phyloP scores from a whole-genome alignment of 1,284 basidiomycete species.

The Ustilago trichophora region DNA sequence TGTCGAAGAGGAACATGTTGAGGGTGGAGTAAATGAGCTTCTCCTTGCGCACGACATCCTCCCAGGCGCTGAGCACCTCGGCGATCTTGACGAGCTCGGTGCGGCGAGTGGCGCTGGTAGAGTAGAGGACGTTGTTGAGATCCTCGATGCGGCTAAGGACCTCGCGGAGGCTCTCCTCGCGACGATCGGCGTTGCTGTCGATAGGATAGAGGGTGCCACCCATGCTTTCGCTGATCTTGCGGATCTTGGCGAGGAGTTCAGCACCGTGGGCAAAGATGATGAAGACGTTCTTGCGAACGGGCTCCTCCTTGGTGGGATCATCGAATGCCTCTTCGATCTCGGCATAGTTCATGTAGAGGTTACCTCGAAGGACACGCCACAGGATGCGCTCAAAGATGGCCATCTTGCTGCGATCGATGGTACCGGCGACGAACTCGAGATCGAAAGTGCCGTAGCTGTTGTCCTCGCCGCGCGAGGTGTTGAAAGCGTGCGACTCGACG shows the following conservation, averaged over 20 bases:
- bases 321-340: slow-evolving; percentile 94
- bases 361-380: slow-evolving; percentile 97
- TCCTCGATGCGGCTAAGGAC: slow-evolving; percentile 91
- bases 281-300: slow-evolving; percentile 87
- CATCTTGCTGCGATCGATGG: slow-evolving; percentile 90
- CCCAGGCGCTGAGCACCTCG: slow-evolving; percentile 87
- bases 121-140: slow-evolving; percentile 82
- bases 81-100: slow-evolving; percentile 86
- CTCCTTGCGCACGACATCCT: slow-evolving; percentile 92
- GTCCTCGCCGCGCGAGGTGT: slow-evolving; percentile 69
- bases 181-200: slow-evolving; percentile 90
- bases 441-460: slow-evolving; percentile 73
- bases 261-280: slow-evolving; percentile 99
- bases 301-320: slow-evolving; percentile 75
- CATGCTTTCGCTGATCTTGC: slow-evolving; percentile 98
- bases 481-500: slow-evolving; percentile 73
- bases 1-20: slow-evolving; percentile 84
- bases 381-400: slow-evolving; percentile 95
- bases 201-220: slow-evolving; percentile 96
- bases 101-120: slow-evolving; percentile 74
- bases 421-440: slow-evolving; percentile 89
- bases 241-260: slow-evolving; percentile 91
- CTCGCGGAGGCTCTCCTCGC: slow-evolving; percentile 86
- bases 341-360: slow-evolving; percentile 97
- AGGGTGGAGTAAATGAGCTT: slow-evolving; percentile 78